phyloP scores from a whole-genome alignment of 176 grass and related monocot genomes.

The Musa itinerans region DNA sequence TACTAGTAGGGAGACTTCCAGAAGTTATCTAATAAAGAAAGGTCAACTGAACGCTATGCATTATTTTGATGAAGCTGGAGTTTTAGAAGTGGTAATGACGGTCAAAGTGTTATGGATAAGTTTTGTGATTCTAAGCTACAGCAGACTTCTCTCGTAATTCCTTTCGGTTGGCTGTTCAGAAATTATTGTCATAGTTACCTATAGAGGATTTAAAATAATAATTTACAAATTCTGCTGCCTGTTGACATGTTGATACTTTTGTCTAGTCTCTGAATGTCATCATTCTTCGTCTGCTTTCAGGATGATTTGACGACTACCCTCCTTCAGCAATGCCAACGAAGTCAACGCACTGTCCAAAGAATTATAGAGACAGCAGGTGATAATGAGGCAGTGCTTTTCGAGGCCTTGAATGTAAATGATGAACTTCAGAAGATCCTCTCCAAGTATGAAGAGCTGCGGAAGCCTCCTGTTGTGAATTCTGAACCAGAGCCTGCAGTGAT shows the following conservation, averaged over 20 bases:
- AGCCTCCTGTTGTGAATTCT: not conserved
- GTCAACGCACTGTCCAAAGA: constrained; percentile 22
- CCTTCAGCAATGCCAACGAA: constrained; percentile 28
- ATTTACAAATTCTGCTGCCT: not conserved
- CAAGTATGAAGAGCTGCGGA: constrained; percentile 23
- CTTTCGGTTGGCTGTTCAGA: too few species aligned
- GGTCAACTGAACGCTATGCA: too few species aligned
- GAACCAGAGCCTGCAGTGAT: constrained; percentile 11
- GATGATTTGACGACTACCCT: constrained; percentile 28
- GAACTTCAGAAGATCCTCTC: constrained; percentile 24
- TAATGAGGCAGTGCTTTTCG: constrained; percentile 32
- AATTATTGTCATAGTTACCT: too few species aligned
- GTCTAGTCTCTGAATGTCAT: not conserved
- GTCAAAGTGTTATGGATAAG: too few species aligned
- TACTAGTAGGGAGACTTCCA: too few species aligned
- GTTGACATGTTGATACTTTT: not conserved
- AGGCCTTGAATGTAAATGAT: constrained; percentile 33
- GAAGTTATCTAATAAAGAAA: too few species aligned
- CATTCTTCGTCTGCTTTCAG: constrained; percentile 1
- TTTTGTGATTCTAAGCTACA: too few species aligned
- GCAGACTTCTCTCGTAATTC: too few species aligned
- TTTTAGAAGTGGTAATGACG: too few species aligned
- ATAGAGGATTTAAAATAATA: not conserved
- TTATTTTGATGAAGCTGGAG: too few species aligned
- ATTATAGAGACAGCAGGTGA: constrained; percentile 34